Conservation (phyloP, 169 alveolate species). For the Eimeria zaria region DNA sequence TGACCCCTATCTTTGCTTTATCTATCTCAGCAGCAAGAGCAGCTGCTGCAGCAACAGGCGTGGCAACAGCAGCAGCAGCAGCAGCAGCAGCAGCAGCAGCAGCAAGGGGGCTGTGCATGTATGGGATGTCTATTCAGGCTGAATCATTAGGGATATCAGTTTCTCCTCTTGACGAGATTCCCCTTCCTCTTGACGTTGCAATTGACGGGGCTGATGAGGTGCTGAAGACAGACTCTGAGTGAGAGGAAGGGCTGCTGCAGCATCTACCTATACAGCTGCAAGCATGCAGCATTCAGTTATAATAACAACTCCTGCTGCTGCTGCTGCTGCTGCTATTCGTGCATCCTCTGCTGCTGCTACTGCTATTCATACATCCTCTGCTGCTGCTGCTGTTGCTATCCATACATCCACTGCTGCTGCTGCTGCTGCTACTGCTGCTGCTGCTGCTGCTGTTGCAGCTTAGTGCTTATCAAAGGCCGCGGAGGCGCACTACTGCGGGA, state of each 20-base stretch:
- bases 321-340: slow-evolving; percentile 32
- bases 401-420: background rate
- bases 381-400: too few species aligned
- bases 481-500: slow-evolving; percentile 95
- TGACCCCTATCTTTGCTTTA: background rate
- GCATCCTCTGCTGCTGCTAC: too few species aligned
- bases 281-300: background rate
- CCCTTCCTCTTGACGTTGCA: slow-evolving; percentile 88
- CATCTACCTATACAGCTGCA: too few species aligned
- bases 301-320: background rate
- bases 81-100: background rate
- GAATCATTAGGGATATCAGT: slow-evolving; percentile 89
- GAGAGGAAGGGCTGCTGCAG: background rate
- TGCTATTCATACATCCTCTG: too few species aligned
- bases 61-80: background rate
- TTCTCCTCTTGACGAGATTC: slow-evolving; percentile 82
- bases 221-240: slow-evolving; percentile 71
- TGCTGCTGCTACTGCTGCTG: background rate
- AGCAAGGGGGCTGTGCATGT: background rate
- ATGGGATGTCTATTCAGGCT: slow-evolving; percentile 85
- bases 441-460: slow-evolving; percentile 56
- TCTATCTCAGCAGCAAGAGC: too few species aligned
- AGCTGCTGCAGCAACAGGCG: too few species aligned
- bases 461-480: slow-evolving; percentile 92
- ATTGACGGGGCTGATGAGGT: slow-evolving; percentile 94